Evolutionary conservation across 805 yeast genomes (phyloP), one percentile per base, ranked within the genome.

Genomic region (Groenewaldozyma salmanticensis): DNA sequence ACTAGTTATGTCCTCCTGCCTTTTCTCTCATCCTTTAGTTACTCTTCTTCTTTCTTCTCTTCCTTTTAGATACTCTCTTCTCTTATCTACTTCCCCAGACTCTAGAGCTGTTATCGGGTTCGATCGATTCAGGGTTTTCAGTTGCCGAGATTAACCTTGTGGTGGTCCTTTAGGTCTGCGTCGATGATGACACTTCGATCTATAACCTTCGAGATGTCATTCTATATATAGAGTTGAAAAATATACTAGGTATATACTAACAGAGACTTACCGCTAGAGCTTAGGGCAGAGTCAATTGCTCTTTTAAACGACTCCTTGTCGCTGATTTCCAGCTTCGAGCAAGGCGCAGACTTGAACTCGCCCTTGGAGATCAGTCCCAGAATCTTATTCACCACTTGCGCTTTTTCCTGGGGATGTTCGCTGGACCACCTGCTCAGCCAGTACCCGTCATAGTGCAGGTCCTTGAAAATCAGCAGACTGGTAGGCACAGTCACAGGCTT

Each of bases 401-500:
- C 66, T 57, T 81, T 81, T 27, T 69, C 66, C 24, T 69, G 68
- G 3, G 92, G 90, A 51, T 81, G 62, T 40, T 65, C 60, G 44
- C 72, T 70, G 38, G 74, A 68, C 66, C 77, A 77, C 34, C 67
- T 76, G 9, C 95, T 82, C 43, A 87, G 78, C 99, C 99, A 92
- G 66, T 83, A 92, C 0, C 99, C 99, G 21, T 78, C 74, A 40
- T 87, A 77, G 4, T 81, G 77, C 42, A 92, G 62, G 55, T 88
- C 82, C 62, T 90, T 92, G 70, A 92, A 92, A 49, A 92, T 88
- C 57, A 84, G 84, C 45, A 84, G 65, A 0, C 94, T 76, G 1
- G 96, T 86, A 31, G 97, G 96, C 42, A 92, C 62, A n/a, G 75
- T 73, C 7, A 92, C 94, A 1, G 98, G 98, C 64, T 85, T 88